Evolutionary conservation across 345 rosid genomes (phyloP).

Genomic region (Passiflora organensis): DNA sequence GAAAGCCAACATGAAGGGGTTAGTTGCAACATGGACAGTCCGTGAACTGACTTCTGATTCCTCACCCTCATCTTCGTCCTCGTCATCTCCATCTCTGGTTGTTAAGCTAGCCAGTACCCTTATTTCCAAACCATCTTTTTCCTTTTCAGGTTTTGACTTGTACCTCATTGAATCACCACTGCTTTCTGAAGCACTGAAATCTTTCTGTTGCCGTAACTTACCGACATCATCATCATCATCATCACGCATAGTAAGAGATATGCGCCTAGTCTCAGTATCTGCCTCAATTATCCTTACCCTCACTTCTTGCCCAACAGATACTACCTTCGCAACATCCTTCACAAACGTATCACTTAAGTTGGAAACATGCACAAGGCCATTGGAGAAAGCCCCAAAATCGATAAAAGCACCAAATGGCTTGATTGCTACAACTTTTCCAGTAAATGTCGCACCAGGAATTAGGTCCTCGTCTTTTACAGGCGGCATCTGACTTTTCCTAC

Average conservation of each 20-base stretch:
- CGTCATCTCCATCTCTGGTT: constrained; percentile 29
- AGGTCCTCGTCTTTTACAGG: constrained; percentile 75
- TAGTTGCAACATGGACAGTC: constrained; percentile 59
- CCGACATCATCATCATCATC: constrained; percentile 57
- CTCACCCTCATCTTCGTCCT: constrained; percentile 41
- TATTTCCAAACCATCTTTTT: no score
- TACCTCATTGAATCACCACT: no score
- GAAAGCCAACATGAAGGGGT: constrained; percentile 75
- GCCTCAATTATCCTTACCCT: constrained; percentile 77
- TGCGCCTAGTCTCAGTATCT: constrained; percentile 61
- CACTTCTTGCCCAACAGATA: constrained; percentile 85
- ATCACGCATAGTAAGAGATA: constrained; percentile 79
- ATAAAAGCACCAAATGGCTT: constrained; percentile 95
- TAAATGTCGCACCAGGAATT: constrained; percentile 67
- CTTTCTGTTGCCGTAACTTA: constrained; percentile 39
- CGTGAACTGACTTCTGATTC: constrained; percentile 43
- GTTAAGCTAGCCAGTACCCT: no score
- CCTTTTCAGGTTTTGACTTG: constrained; percentile 48
- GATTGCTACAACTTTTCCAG: constrained; percentile 81
- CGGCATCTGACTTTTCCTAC: constrained; percentile 79
- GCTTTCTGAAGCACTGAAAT: constrained; percentile 25
- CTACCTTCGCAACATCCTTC: constrained; percentile 72
- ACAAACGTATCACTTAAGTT: constrained; percentile 70
- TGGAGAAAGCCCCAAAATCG: constrained; percentile 85
- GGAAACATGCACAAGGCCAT: constrained; percentile 89